A percentile compares a stretch with the other conserved stretches of the same genome.
Conservation (phyloP, 352 stramenopile genomes). For the Bremia lactucae region DNA sequence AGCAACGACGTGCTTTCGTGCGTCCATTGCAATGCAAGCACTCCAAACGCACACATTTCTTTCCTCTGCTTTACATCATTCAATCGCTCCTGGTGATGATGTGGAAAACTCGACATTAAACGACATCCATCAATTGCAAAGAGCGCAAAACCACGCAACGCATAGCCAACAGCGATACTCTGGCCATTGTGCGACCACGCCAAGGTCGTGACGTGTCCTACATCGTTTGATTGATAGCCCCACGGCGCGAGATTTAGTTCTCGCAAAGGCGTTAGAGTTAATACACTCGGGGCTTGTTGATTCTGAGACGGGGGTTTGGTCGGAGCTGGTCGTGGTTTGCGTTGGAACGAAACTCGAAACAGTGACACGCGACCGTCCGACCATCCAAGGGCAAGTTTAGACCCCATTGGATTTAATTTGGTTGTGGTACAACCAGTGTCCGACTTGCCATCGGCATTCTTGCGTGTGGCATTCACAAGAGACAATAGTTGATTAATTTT, state of each 20-base stretch:
- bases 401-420: constrained; percentile 35
- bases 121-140: constrained; percentile 74
- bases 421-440: constrained; percentile 38
- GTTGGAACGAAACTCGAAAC: constrained; percentile 34
- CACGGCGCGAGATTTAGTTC: constrained; percentile 52
- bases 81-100: constrained; percentile 54
- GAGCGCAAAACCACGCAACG: constrained; percentile 57
- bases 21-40: constrained; percentile 50
- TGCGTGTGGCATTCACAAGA: constrained; percentile 54
- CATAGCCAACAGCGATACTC: constrained; percentile 59
- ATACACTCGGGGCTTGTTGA: too few species aligned
- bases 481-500: constrained; percentile 65
- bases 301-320: too few species aligned
- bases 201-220: constrained; percentile 48
- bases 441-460: constrained; percentile 4
- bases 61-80: constrained; percentile 21
- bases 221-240: constrained; percentile 45
- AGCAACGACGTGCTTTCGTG: constrained; percentile 48
- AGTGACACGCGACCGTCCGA: constrained; percentile 59
- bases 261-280: constrained; percentile 44
- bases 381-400: constrained; percentile 56
- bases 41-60: constrained; percentile 52
- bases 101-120: constrained; percentile 73
- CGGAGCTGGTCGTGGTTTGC: too few species aligned
- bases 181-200: constrained; percentile 56